Evolutionary conservation across 805 yeast species (phyloP).

Genomic region (Grigorovia jiainica): DNA sequence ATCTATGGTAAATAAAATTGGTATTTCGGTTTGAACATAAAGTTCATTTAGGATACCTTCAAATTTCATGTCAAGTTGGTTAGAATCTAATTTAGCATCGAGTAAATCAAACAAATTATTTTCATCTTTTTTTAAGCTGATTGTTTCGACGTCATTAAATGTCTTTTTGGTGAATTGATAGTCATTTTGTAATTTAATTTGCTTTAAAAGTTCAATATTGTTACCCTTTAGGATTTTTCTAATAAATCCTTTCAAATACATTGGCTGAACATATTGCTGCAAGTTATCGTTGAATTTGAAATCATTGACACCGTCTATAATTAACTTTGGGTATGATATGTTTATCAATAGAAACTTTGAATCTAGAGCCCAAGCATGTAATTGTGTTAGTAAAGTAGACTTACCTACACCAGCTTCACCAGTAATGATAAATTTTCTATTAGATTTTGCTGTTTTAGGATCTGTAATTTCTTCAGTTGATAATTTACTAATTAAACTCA

Average conservation of each 20-base stretch:
- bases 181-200: constrained; percentile 29
- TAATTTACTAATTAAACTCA: constrained; percentile 33
- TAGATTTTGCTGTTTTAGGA: constrained; percentile 1
- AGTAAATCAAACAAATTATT: constrained; percentile 37
- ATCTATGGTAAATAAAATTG: constrained; percentile 65
- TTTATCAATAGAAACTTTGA: constrained; percentile 58
- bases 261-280: constrained; percentile 61
- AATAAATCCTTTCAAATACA: constrained; percentile 56
- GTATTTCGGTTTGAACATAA: constrained; percentile 38
- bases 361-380: constrained; percentile 23
- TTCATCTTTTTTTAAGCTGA: constrained; percentile 21
- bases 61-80: constrained; percentile 37
- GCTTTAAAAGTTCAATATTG: constrained; percentile 27
- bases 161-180: constrained; percentile 28
- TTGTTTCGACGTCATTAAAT: constrained; percentile 20
- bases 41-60: constrained; percentile 49
- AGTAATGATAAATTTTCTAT: constrained; percentile 45
- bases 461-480: constrained; percentile 21
- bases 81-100: constrained; percentile 29
- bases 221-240: constrained; percentile 43
- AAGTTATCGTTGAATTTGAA: constrained; percentile 45
- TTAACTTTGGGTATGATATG: constrained; percentile 48
- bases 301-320: constrained; percentile 68
- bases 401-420: constrained; percentile 79
- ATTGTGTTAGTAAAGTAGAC: constrained; percentile 59